Conservation (phyloP, 2,329 filamentous ascomycete genomes). For the Epichloe sp. region DNA sequence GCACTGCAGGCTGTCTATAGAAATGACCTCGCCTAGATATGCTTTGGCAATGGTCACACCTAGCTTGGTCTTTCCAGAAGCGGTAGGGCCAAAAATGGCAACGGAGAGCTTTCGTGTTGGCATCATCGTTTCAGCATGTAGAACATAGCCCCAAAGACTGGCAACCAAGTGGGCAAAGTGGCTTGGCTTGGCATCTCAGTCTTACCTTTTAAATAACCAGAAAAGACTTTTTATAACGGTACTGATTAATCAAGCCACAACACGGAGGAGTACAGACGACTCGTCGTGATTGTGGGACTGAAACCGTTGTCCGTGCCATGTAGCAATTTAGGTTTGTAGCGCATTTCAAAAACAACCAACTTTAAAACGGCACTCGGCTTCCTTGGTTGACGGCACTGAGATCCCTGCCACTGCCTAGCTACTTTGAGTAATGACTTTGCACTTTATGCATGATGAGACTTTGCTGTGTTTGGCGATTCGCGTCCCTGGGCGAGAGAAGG, state of each 20-base stretch:
- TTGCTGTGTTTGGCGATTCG: no score
- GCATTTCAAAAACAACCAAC: no score
- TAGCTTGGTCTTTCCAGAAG: constrained; percentile 2
- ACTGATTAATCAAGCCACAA: neutral
- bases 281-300: no score
- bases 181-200: neutral
- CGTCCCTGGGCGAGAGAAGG: no score
- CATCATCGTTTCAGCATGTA: neutral
- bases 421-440: no score
- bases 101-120: neutral
- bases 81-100: constrained; percentile 1
- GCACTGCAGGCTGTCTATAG: constrained; percentile 2
- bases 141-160: neutral
- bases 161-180: neutral
- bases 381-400: no score
- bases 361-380: no score
- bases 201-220: neutral
- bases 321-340: no score
- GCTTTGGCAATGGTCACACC: constrained; percentile 1
- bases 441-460: no score
- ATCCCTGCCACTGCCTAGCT: no score
- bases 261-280: no score
- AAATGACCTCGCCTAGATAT: neutral
- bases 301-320: no score
- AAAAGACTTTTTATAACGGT: neutral